A percentile compares a stretch with the other conserved stretches of the same genome.
Evolutionary conservation across 1,284 basidiomycete genomes (phyloP).

Genomic region (Chalciporus piperatoides): DNA sequence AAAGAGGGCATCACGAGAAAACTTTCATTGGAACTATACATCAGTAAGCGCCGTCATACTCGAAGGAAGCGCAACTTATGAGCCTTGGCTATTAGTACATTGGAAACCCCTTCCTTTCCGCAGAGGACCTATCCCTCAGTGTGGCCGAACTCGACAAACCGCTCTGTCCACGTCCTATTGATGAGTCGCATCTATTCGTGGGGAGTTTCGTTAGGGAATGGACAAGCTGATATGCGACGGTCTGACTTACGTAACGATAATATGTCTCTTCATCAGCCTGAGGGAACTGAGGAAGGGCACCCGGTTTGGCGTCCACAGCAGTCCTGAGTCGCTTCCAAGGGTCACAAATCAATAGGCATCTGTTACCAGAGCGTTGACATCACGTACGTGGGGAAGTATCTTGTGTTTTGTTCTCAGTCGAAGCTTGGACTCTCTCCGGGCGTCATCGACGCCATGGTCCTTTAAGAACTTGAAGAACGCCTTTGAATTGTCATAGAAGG

Average conservation of each 20-base stretch:
- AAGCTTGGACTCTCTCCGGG: slow-evolving; percentile 12
- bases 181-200: slow-evolving; percentile 17
- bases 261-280: slow-evolving; percentile 24
- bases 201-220: not conserved
- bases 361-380: not conserved
- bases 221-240: not conserved
- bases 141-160: slow-evolving; percentile 26
- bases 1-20: too few species aligned
- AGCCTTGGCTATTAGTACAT: slow-evolving; percentile 5
- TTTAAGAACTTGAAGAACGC: slow-evolving; percentile 28
- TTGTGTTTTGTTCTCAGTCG: slow-evolving; percentile 20
- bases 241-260: slow-evolving; percentile 27
- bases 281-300: slow-evolving; percentile 23
- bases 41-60: not conserved
- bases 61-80: not conserved
- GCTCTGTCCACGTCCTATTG: slow-evolving; percentile 27
- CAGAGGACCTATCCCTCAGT: slow-evolving; percentile 8
- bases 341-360: not conserved
- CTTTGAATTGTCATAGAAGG: slow-evolving; percentile 27
- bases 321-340: slow-evolving; percentile 20
- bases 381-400: slow-evolving; percentile 27
- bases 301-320: slow-evolving; percentile 14
- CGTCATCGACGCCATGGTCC: slow-evolving; percentile 13
- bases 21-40: too few species aligned
- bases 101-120: not conserved